Percentiles rank a stretch among this genome's conserved stretches.
These are phyloP conservation scores for Ophiostoma pallidulum DNA, from an alignment of 2,329 filamentous ascomycete genomes.

Conservation along the genomic window DNA sequence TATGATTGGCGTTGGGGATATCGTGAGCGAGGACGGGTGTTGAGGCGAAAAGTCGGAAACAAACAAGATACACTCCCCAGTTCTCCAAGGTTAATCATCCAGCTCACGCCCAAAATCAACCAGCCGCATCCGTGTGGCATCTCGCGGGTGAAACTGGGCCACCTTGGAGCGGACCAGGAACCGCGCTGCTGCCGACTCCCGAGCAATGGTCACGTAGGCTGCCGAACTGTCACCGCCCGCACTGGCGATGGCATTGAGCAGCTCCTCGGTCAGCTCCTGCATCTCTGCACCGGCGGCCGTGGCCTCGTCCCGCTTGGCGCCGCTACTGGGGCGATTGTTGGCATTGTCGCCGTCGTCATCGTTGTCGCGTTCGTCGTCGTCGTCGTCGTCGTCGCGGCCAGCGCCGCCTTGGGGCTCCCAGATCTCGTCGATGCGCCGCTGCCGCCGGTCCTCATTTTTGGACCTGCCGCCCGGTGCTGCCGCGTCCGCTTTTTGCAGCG, in stretches of 20 bases:
- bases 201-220: constrained; percentile 48
- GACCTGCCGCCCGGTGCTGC: background rate
- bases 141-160: constrained; percentile 55
- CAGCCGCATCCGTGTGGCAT: constrained; percentile 49
- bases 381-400: background rate
- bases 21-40: too few relatives aligned
- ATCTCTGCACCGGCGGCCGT: constrained; percentile 47
- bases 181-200: constrained; percentile 53
- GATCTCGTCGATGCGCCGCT: constrained; percentile 55
- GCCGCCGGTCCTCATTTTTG: constrained; percentile 38
- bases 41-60: too few relatives aligned
- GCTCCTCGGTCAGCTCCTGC: constrained; percentile 48
- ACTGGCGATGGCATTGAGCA: constrained; percentile 49
- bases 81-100: constrained; percentile 34
- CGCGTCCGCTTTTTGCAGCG: constrained; percentile 35
- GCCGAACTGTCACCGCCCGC: constrained; percentile 45
- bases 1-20: too few relatives aligned
- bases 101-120: constrained; percentile 57
- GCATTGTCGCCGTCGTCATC: background rate
- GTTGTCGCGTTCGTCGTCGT: background rate
- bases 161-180: constrained; percentile 58
- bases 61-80: too few relatives aligned
- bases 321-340: constrained; percentile 15
- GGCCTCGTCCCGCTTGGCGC: constrained; percentile 34
- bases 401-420: constrained; percentile 34